Evolutionary conservation across 495 filamentous ascomycete genomes (phyloP).

Genomic region (Apodospora peruviana): DNA sequence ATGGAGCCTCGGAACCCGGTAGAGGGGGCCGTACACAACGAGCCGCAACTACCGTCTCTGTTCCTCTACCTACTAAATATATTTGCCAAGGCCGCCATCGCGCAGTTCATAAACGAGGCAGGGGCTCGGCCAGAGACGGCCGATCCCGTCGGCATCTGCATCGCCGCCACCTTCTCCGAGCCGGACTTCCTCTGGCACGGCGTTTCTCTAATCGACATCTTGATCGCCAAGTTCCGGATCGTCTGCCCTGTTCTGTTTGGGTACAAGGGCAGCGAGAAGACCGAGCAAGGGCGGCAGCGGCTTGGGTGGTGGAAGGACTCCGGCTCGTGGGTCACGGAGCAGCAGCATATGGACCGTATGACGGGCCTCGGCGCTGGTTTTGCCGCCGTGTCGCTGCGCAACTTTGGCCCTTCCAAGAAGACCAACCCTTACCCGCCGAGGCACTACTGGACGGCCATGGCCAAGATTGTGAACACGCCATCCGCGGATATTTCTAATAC

Average conservation of each 20-base stretch:
- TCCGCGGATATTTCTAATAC: conserved; percentile 61
- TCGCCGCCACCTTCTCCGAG: conserved; percentile 67
- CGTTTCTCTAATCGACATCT: conserved; percentile 70
- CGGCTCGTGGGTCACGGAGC: conserved; percentile 55
- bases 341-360: conserved; percentile 74
- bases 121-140: conserved; percentile 63
- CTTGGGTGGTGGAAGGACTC: conserved; percentile 70
- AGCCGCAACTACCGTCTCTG: conserved; percentile 54
- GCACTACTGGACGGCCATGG: conserved; percentile 74
- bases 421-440: conserved; percentile 72
- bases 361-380: conserved; percentile 79
- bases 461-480: conserved; percentile 68
- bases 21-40: conserved; percentile 47
- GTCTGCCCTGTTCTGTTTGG: conserved; percentile 85
- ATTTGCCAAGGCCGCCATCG: conserved; percentile 70
- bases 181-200: conserved; percentile 64
- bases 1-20: conserved; percentile 49
- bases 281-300: conserved; percentile 57
- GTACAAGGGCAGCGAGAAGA: conserved; percentile 69
- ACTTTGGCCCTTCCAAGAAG: conserved; percentile 63
- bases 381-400: conserved; percentile 70
- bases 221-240: conserved; percentile 79
- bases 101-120: conserved; percentile 71
- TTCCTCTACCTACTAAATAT: conserved; percentile 81
- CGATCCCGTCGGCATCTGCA: conserved; percentile 75